Evolutionary conservation across 495 filamentous ascomycete species (phyloP).

Genomic region (Daldinia concentrica): DNA sequence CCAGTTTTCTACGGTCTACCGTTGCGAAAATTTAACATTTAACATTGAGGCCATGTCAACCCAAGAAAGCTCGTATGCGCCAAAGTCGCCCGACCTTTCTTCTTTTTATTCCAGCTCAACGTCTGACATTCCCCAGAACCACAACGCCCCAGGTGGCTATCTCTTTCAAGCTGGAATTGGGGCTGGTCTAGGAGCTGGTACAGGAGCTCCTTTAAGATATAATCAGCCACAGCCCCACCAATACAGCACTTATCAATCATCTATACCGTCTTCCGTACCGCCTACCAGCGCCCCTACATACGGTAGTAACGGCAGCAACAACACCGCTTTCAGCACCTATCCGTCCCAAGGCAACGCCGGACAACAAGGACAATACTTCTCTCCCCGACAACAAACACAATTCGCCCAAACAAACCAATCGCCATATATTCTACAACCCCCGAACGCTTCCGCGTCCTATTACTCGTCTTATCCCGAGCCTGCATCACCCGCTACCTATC

Average conservation of each 20-base stretch:
- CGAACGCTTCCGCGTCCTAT: conserved; percentile 23
- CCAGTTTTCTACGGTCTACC: conserved; percentile 36
- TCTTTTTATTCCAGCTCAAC: conserved; percentile 54
- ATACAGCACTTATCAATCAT: conserved; percentile 37
- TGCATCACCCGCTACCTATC: conserved; percentile 17
- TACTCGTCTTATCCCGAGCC: conserved; percentile 40
- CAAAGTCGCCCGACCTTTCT: conserved; percentile 65
- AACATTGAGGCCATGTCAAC: conserved; percentile 52
- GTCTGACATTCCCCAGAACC: conserved; percentile 32
- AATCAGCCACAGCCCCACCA: conserved; percentile 40
- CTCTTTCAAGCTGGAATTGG: conserved; percentile 56
- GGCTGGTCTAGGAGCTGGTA: conserved; percentile 16
- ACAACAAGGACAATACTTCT: conserved; percentile 32
- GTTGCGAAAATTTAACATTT: conserved; percentile 45
- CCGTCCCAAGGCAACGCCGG: conserved; percentile 18
- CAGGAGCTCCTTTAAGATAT: conserved; percentile 31
- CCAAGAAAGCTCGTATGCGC: conserved; percentile 59
- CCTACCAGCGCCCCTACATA: conserved; percentile 38
- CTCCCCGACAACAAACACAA: conserved; percentile 31
- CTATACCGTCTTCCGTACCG: conserved; percentile 28
- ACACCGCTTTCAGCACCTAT: conserved; percentile 37
- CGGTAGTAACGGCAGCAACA: conserved; percentile 24
- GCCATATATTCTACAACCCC: conserved; percentile 27
- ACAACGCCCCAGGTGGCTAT: conserved; percentile 29
- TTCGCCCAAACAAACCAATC: conserved; percentile 25